Conservation (phyloP, 1,139 yeast genomes). For the Saccharomycopsis phalli region DNA sequence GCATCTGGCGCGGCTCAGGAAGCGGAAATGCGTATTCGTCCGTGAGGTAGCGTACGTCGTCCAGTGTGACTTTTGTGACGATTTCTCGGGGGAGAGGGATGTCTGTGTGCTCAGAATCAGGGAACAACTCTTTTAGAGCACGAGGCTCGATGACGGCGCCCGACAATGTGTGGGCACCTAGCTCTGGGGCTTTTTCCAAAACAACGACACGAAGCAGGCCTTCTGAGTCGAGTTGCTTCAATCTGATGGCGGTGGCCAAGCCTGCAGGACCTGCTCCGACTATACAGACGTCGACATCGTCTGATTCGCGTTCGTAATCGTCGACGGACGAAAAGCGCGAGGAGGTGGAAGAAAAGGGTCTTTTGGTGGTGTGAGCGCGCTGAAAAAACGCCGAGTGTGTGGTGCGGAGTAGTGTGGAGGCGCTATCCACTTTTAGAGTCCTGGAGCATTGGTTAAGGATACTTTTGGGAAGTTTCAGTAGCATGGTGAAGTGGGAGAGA, state of each 20-base stretch:
- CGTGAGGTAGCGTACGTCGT: constrained; percentile 61
- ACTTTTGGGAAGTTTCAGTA: too few species aligned
- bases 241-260: constrained; percentile 79
- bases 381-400: too few species aligned
- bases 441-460: too few species aligned
- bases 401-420: too few species aligned
- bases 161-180: constrained; percentile 85
- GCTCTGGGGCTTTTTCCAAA: constrained; percentile 84
- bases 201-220: constrained; percentile 78
- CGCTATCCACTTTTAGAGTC: too few species aligned
- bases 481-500: too few species aligned
- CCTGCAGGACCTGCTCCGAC: constrained; percentile 99
- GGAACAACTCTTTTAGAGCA: constrained; percentile 77
- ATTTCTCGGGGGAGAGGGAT: constrained; percentile 71
- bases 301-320: constrained; percentile 60
- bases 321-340: too few species aligned
- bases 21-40: constrained; percentile 50
- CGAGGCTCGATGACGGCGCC: constrained; percentile 93
- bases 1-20: constrained; percentile 92
- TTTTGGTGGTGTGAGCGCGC: too few species aligned
- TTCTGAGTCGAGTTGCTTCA: constrained; percentile 69
- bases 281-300: constrained; percentile 84
- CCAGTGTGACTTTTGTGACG: constrained; percentile 63
- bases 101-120: constrained; percentile 50
- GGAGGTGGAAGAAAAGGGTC: too few species aligned